Conservation (phyloP, 768 basidiomycete species). For the Russula sp. region DNA sequence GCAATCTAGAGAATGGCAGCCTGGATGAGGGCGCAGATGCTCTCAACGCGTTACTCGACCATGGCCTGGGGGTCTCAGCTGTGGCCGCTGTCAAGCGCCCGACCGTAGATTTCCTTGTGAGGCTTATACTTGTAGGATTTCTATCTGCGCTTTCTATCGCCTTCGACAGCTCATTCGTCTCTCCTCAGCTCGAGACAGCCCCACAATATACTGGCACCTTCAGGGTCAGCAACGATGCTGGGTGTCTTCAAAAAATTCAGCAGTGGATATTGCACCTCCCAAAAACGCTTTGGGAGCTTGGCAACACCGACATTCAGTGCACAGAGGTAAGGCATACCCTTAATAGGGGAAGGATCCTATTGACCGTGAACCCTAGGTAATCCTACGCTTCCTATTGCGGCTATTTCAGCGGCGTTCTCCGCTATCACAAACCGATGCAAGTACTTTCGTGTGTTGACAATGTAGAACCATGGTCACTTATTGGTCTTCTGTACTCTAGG, state of each 20-base stretch:
- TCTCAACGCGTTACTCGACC: conserved; percentile 52
- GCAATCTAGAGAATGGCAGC: conserved; percentile 7
- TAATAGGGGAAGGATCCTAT: neutral
- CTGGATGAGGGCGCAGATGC: conserved; percentile 29
- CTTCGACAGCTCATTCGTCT: neutral
- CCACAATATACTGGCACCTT: conserved; percentile 46
- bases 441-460: conserved; percentile 20
- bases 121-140: conserved; percentile 56
- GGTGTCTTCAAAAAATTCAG: conserved; percentile 32
- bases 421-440: conserved; percentile 38
- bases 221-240: conserved; percentile 28
- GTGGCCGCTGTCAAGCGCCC: conserved; percentile 56
- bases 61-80: conserved; percentile 52
- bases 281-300: conserved; percentile 79
- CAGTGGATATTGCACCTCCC: conserved; percentile 76
- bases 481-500: conserved; percentile 26
- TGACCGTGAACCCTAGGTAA: conserved; percentile 31
- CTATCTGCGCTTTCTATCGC: neutral
- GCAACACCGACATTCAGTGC: conserved; percentile 42
- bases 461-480: conserved; percentile 8
- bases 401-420: conserved; percentile 47
- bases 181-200: conserved; percentile 50
- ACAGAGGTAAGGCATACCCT: conserved; percentile 46
- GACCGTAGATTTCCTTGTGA: conserved; percentile 69
- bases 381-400: conserved; percentile 59